These are phyloP conservation scores for Rugonectria rugulosa DNA, from an alignment of 2,329 filamentous ascomycete species.

Conservation along the genomic window DNA sequence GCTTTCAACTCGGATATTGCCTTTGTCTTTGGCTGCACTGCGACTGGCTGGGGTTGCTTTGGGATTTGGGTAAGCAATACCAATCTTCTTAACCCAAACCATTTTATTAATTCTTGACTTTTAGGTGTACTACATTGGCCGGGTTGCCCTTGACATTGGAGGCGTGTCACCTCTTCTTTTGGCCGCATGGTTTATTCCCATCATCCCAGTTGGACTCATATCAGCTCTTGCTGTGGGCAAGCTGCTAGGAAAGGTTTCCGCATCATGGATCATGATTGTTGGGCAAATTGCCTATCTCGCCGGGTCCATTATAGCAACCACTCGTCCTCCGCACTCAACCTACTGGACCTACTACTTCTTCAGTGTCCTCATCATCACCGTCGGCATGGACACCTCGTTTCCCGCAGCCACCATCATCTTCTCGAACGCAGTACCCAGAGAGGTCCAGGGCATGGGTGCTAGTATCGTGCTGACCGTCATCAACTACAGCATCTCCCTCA, in stretches of 20 bases:
- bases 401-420: constrained; percentile 21
- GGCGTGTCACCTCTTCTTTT: constrained; percentile 50
- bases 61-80: constrained; percentile 13
- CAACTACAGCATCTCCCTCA: constrained; percentile 21
- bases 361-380: constrained; percentile 14
- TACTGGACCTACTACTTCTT: constrained; percentile 69
- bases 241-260: constrained; percentile 40
- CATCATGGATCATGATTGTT: constrained; percentile 48
- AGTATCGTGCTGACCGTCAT: constrained; percentile 15
- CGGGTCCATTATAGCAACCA: constrained; percentile 49
- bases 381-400: constrained; percentile 18
- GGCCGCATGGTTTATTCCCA: constrained; percentile 43
- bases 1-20: constrained; percentile 17
- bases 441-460: constrained; percentile 17
- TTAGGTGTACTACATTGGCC: constrained; percentile 12
- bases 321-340: constrained; percentile 57
- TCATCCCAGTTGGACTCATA: constrained; percentile 49
- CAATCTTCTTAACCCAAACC: no score
- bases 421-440: constrained; percentile 8
- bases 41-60: constrained; percentile 21
- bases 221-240: constrained; percentile 50
- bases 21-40: constrained; percentile 18
- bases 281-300: constrained; percentile 49
- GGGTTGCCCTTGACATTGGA: constrained; percentile 46
- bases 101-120: neutral